Evolutionary conservation across 2,329 filamentous ascomycete genomes (phyloP), one percentile per base, ranked within the genome.

Genomic region (Bipolaris sorokiniana): DNA sequence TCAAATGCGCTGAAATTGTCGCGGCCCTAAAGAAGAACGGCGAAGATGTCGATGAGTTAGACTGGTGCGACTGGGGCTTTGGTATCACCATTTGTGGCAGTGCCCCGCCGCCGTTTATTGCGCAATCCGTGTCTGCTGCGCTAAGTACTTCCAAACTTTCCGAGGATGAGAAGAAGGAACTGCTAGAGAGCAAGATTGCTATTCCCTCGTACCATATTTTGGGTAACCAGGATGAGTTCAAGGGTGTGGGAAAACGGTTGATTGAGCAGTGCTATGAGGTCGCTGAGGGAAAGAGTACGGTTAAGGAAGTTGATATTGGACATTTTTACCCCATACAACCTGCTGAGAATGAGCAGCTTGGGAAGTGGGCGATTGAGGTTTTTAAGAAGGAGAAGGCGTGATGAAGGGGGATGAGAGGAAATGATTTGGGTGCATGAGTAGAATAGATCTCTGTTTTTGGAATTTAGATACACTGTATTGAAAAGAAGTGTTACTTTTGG

Each of bases 311-410:
- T 59, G 65, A 72, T 4, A 75, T 73, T 59, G 74, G 74, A 1
- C 76, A 78, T 70, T 65, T 74, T 63, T 72, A 78, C 59, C 76
- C 76, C 1, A 62, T 67, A 18, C 48, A 51, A 33, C 40, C 61
- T 1, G 74, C 74, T 50, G 72, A 77, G 48, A 74, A 51, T 13
- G 61, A 75, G 60, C 59, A 50, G 48, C 64, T 76, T 16, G 61
- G 37, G 42, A 59, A 70, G 13, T 75, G 71, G 70, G 56, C 70
- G 33, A 16, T 67, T n/a, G 52, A 48, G 20, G 34, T 51, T 5
- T 28, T 54, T 20, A 53, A 53, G 2, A 23, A 13, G 3, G 26
- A 13, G 10, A n/a, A 45, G 34, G 52, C 22, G 2, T 13, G 16
- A 40, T 33, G 33, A 38, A 23, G 13, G 2, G 10, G 4, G 11